phyloP scores from a whole-genome alignment of 495 filamentous ascomycete species.

The Penicillium riverlandense region DNA sequence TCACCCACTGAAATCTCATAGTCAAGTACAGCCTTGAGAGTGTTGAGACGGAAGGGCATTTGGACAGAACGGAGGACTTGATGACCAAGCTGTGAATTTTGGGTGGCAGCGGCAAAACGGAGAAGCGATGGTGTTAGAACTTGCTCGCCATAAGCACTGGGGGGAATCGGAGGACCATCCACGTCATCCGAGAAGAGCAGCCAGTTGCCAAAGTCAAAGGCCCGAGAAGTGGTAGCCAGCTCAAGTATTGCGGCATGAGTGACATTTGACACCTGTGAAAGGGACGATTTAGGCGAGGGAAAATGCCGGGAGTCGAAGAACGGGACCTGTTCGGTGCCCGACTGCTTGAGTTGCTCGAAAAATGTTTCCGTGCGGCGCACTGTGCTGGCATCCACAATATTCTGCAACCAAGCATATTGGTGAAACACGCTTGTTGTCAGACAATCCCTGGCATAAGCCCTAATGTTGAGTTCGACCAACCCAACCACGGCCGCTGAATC shows the following conservation, averaged over 20 bases:
- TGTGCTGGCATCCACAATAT: conserved; percentile 33
- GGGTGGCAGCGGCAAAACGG: conserved; percentile 48
- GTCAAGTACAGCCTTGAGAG: conserved; percentile 43
- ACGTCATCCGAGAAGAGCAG: conserved; percentile 47
- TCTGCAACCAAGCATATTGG: conserved; percentile 28
- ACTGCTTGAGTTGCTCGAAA: conserved; percentile 15
- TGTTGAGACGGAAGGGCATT: conserved; percentile 33
- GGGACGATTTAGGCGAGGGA: conserved; percentile 19
- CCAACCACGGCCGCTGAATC: conserved; percentile 29
- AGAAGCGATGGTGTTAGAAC: conserved; percentile 48
- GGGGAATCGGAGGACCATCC: conserved; percentile 50
- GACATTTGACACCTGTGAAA: conserved; percentile 39
- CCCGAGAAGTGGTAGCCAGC: conserved; percentile 37
- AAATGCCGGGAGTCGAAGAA: conserved; percentile 13
- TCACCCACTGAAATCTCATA: conserved; percentile 38
- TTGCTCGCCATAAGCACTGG: conserved; percentile 37
- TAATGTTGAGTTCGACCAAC: conserved; percentile 30
- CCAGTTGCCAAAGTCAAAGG: conserved; percentile 46
- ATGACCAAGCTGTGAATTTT: conserved; percentile 38
- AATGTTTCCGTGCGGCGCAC: conserved; percentile 30
- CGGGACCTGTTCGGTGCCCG: conserved; percentile 6
- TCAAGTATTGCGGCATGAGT: conserved; percentile 47
- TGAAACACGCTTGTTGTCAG: conserved; percentile 23
- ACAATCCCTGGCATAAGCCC: conserved; percentile 14
- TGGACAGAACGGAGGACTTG: conserved; percentile 26